A percentile compares a stretch with the other conserved stretches of the same genome.
Evolutionary conservation across 2,329 filamentous ascomycete species (phyloP).

Genomic region (Knufia fluminis): DNA sequence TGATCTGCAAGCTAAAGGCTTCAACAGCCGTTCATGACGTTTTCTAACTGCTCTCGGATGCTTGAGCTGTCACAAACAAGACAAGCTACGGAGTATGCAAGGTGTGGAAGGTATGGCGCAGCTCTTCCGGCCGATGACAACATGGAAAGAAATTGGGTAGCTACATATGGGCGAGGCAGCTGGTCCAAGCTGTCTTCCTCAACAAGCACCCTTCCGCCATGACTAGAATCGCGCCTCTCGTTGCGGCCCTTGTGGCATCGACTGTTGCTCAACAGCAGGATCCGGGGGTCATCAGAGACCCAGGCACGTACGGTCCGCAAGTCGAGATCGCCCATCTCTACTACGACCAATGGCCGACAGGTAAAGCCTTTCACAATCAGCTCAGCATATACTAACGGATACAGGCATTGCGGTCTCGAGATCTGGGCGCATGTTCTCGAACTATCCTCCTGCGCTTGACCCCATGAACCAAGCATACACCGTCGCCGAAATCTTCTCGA

Average conservation of each 20-base stretch:
- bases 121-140: too few relatives aligned
- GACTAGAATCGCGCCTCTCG: neutral
- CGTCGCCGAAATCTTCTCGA: slow-evolving; percentile 38
- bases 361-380: slow-evolving; percentile 16
- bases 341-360: slow-evolving; percentile 42
- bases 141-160: too few relatives aligned
- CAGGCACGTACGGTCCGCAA: slow-evolving; percentile 34
- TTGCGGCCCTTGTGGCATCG: neutral
- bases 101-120: too few relatives aligned
- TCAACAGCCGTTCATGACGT: too few relatives aligned
- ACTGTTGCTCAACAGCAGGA: slow-evolving; percentile 1
- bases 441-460: slow-evolving; percentile 44
- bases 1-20: too few relatives aligned
- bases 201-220: neutral
- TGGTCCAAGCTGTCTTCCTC: too few relatives aligned
- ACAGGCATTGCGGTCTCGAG: slow-evolving; percentile 44
- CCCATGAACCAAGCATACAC: slow-evolving; percentile 41
- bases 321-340: slow-evolving; percentile 44
- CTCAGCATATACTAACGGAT: neutral
- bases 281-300: slow-evolving; percentile 23
- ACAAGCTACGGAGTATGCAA: too few relatives aligned
- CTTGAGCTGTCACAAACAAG: too few relatives aligned
- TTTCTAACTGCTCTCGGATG: too few relatives aligned
- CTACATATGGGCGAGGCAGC: too few relatives aligned
- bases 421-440: slow-evolving; percentile 43